phyloP scores from a whole-genome alignment of 2,329 filamentous ascomycete genomes.

The Colletotrichum truncatum region DNA sequence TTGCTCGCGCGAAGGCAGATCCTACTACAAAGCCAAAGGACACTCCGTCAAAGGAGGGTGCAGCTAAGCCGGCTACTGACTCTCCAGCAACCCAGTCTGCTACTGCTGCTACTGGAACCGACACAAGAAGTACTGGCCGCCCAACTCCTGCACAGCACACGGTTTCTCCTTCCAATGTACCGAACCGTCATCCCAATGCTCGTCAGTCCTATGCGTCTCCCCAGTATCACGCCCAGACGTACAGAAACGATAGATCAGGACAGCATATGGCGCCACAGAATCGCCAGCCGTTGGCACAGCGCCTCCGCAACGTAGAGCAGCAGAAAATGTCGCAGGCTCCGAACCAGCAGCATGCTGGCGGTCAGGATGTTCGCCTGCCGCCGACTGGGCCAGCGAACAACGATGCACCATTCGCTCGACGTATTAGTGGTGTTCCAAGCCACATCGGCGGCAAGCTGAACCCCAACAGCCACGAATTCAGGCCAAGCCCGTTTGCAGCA shows the following conservation, averaged over 20 bases:
- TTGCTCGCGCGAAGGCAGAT: conserved; percentile 56
- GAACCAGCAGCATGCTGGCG: conserved; percentile 59
- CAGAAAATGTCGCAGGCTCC: conserved; percentile 57
- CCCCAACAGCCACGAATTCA: conserved; percentile 80
- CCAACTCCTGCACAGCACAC: conserved; percentile 44
- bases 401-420: conserved; percentile 62
- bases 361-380: conserved; percentile 74
- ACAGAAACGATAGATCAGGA: conserved; percentile 56
- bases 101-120: conserved; percentile 38
- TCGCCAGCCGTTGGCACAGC: conserved; percentile 55
- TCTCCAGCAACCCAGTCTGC: conserved; percentile 27
- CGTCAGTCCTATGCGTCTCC: conserved; percentile 60
- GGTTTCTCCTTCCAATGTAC: conserved; percentile 37
- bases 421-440: conserved; percentile 59
- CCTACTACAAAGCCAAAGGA: conserved; percentile 62
- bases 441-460: conserved; percentile 68
- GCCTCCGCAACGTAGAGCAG: conserved; percentile 61
- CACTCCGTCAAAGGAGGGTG: conserved; percentile 57
- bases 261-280: conserved; percentile 51
- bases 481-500: conserved; percentile 82
- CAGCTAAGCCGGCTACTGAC: conserved; percentile 46
- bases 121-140: conserved; percentile 42
- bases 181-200: conserved; percentile 55
- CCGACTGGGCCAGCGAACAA: conserved; percentile 77
- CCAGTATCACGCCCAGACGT: conserved; percentile 55